Evolutionary conservation across 78 protist genomes (phyloP), one percentile per base, ranked within the genome.

Genomic region (Trichosphaerium sp.): DNA sequence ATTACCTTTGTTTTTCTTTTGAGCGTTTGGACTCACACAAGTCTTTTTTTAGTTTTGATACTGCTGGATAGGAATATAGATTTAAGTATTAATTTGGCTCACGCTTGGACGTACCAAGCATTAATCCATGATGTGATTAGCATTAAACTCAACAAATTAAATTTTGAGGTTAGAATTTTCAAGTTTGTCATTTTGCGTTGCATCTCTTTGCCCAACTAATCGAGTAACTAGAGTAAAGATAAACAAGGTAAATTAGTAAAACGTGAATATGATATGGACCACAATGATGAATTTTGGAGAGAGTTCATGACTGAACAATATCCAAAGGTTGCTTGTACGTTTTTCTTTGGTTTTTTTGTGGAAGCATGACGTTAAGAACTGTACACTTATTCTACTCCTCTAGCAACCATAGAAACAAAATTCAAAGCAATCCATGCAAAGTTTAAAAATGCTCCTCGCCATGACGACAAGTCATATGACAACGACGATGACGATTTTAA

Each of bases 51-150:
- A 0, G 85, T 89, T 7, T 69, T 90, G 15, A 29, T 90, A 26
- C 25, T 90, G 2, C 11, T 77, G 8, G 95, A 90, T 47, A 75
- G 95, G 23, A 58, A 56, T 25, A 42, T 74, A 0, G 95, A 90
- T 63, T 32, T 90, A 29, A 41, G 74, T n/a, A 82, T 78, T 14
- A 49, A 80, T 62, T 68, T 90, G 34, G 91, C 83, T 44, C 95
- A 90, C 69, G 62, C 91, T 14, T 90, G 92, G 92, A 77, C 86
- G 6, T 90, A 90, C 63, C 79, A 78, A 39, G 80, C 92, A 39
- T 74, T 90, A 25, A 61, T 78, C 14, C 88, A 88, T 57, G 95
- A 90, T 31, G 25, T 78, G 34, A 71, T 90, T 1, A 77, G 32
- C 29, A 38, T 85, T 80, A 29, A 40, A 0, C 69, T 76, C 11